Evolutionary conservation across 441 rosid genomes (phyloP).

Genomic region (Populus tomentosa): DNA sequence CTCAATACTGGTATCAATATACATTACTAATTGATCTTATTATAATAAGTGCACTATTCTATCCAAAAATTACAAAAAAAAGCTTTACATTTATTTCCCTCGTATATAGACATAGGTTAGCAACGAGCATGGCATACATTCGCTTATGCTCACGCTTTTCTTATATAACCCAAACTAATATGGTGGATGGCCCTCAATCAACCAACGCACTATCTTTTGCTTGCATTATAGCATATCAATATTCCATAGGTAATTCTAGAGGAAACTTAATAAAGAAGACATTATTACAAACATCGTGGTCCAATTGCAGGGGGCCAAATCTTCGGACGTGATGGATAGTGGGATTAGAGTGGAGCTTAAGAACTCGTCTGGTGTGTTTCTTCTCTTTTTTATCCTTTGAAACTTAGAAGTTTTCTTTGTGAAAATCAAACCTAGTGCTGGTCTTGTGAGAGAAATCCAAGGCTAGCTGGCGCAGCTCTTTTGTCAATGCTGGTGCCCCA

Average conservation of each 20-base stretch:
- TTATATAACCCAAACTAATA: neutral
- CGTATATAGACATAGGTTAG: neutral
- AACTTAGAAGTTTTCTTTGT: conserved; percentile 60
- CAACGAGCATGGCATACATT: neutral
- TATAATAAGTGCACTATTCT: neutral
- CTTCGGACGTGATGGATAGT: conserved; percentile 2
- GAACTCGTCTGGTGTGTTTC: neutral
- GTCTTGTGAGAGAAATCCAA: conserved; percentile 89
- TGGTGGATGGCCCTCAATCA: conserved; percentile 10
- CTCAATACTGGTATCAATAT: neutral
- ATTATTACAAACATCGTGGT: conserved; percentile 1
- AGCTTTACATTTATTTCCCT: neutral
- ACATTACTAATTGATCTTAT: neutral
- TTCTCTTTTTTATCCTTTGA: neutral
- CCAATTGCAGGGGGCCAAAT: neutral
- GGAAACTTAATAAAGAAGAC: neutral
- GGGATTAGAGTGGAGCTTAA: conserved; percentile 6
- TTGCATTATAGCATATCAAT: neutral
- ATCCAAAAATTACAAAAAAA: neutral
- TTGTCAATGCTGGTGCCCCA: conserved; percentile 69
- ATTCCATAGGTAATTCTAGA: neutral
- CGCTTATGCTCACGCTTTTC: neutral
- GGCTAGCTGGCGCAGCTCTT: conserved; percentile 67
- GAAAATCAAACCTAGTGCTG: conserved; percentile 84
- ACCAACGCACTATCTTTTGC: conserved; percentile 14